Percentiles rank a stretch among this genome's conserved stretches.
Evolutionary conservation across 768 basidiomycete species (phyloP).

Genomic region (Kwoniella sp.): DNA sequence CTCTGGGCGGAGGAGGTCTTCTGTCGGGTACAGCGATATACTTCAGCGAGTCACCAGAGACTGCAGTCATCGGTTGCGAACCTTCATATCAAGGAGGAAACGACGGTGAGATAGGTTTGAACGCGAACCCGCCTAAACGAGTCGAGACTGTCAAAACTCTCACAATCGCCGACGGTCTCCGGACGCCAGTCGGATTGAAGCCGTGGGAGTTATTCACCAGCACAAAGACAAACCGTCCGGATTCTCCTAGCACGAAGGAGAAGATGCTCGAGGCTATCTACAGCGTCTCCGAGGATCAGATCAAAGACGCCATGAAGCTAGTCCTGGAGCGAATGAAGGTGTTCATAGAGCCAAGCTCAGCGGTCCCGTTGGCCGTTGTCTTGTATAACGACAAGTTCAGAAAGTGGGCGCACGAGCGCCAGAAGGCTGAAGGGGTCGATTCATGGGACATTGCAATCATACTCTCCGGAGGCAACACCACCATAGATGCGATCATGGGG

Average conservation of each 20-base stretch:
- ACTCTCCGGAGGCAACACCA: slow-evolving; percentile 38
- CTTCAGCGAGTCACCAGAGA: slow-evolving; percentile 29
- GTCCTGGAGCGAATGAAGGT: slow-evolving; percentile 45
- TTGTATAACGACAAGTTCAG: slow-evolving; percentile 39
- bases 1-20: slow-evolving; percentile 43
- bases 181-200: slow-evolving; percentile 36
- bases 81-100: slow-evolving; percentile 39
- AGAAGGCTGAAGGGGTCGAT: slow-evolving; percentile 22
- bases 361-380: slow-evolving; percentile 42
- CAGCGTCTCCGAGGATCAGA: slow-evolving; percentile 42
- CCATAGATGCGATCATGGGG: slow-evolving; percentile 30
- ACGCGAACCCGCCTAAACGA: slow-evolving; percentile 24
- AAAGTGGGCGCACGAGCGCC: slow-evolving; percentile 19
- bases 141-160: slow-evolving; percentile 35
- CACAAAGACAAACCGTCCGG: slow-evolving; percentile 1
- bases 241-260: slow-evolving; percentile 18
- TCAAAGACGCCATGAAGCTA: slow-evolving; percentile 37
- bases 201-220: slow-evolving; percentile 32
- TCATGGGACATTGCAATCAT: slow-evolving; percentile 35
- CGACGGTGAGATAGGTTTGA: slow-evolving; percentile 42
- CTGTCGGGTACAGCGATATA: slow-evolving; percentile 36
- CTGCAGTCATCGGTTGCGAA: slow-evolving; percentile 30
- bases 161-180: slow-evolving; percentile 48
- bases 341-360: slow-evolving; percentile 45
- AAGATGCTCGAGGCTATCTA: slow-evolving; percentile 36